Evolutionary conservation across 2,329 filamentous ascomycete species (phyloP), one percentile per base, ranked within the genome.

Genomic region (Monilinia fructicola): DNA sequence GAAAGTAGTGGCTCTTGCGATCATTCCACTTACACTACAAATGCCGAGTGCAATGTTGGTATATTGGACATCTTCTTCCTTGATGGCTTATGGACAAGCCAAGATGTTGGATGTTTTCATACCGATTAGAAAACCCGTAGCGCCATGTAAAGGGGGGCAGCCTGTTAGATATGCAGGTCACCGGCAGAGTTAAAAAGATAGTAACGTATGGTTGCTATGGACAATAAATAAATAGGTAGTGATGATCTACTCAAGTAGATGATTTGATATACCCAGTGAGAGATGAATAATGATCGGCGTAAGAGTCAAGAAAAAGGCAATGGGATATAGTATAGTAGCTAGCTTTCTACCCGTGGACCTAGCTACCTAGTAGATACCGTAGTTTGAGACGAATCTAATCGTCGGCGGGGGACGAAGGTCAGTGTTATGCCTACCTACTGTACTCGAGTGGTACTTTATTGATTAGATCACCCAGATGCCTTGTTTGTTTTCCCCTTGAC

Each of bases 61-160:
- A 9, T 84, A 84, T 70, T 84, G 82, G 82, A 80, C 82, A 42
- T 78, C 77, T 4, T 82, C 80, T 67, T 77, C 77, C 38, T 74
- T 77, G 67, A 69, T 79, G 54, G 81, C 79, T 52, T 79, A 77
- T 42, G 62, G 77, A 21, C 81, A 83, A 71, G 74, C 73, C 4
- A 69, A 71, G 63, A 31, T 80, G 23, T 67, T 83, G 69, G 76
- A 79, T 28, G 78, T 74, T 59, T 73, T 78, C 35, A 77, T 81
- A 48, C 78, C 79, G 28, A 66, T 75, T 4, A 76, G 72, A 35
- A 69, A 71, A 38, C 73, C 75, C 2, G 69, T 78, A 18, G 69
- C 72, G 44, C 72, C 74, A 14, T 78, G 75, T 68, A 72, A 72
- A 28, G n/a, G 26, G 26, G 28, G 23, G 3, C 48, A 42, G 12